Evolutionary conservation across 257 asterid genomes (phyloP).

Genomic region (Nicotiana tabacum): DNA sequence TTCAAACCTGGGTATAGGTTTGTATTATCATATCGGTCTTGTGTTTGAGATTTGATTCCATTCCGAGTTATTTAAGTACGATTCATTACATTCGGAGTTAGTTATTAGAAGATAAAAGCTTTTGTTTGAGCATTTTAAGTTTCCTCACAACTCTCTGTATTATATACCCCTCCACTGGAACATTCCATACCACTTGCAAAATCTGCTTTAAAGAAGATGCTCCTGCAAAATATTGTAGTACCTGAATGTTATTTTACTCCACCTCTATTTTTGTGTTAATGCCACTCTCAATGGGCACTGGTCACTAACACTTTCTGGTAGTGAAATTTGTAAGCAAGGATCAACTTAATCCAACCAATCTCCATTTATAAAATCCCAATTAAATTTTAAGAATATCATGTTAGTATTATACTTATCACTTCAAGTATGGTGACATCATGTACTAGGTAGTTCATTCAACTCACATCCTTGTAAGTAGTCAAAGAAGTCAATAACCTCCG

Average conservation of each 20-base stretch:
- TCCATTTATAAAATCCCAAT: not conserved
- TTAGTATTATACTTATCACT: not conserved
- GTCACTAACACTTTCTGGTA: not conserved
- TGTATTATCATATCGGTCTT: too few relatives aligned
- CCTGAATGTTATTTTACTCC: not conserved
- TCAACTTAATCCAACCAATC: not conserved
- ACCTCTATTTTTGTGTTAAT: not conserved
- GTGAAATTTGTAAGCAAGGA: too few relatives aligned
- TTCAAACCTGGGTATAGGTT: too few relatives aligned
- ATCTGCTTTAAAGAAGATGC: too few relatives aligned
- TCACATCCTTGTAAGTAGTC: not conserved
- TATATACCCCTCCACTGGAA: too few relatives aligned
- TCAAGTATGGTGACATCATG: not conserved
- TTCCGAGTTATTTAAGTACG: too few relatives aligned
- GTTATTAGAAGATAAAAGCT: too few relatives aligned
- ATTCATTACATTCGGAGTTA: too few relatives aligned
- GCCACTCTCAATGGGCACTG: not conserved
- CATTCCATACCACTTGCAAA: too few relatives aligned
- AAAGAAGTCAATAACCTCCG: not conserved
- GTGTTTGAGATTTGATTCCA: too few relatives aligned
- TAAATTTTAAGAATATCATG: not conserved
- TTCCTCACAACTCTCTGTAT: too few relatives aligned
- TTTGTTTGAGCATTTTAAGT: too few relatives aligned
- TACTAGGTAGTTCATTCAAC: not conserved
- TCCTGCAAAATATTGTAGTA: not conserved